Evolutionary conservation across 2,329 filamentous ascomycete species (phyloP).

Genomic region (Didymella exigua): DNA sequence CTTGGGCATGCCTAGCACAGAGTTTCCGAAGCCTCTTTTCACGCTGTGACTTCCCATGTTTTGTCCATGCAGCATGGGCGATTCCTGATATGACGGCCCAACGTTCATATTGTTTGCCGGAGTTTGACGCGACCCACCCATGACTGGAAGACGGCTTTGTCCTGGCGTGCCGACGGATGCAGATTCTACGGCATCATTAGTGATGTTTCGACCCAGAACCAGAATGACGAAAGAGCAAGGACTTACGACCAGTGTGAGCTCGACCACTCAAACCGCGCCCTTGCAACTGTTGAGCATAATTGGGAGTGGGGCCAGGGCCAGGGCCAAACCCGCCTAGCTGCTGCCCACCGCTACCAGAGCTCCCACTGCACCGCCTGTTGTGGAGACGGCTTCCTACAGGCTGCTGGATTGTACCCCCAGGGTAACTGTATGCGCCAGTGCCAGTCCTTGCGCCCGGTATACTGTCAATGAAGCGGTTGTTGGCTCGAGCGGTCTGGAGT

Average conservation of each 20-base stretch:
- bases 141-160: slow-evolving; percentile 38
- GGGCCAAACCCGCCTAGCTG: slow-evolving; percentile 28
- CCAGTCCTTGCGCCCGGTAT: slow-evolving; percentile 39
- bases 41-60: slow-evolving; percentile 32
- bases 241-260: slow-evolving; percentile 32
- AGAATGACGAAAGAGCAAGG: neutral
- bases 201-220: neutral
- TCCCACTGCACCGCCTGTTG: slow-evolving; percentile 30
- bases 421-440: slow-evolving; percentile 30
- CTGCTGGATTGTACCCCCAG: slow-evolving; percentile 24
- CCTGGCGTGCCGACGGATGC: slow-evolving; percentile 34
- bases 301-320: slow-evolving; percentile 16
- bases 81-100: slow-evolving; percentile 34
- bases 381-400: slow-evolving; percentile 20
- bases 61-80: slow-evolving; percentile 42
- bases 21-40: slow-evolving; percentile 26
- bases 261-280: slow-evolving; percentile 21
- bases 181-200: slow-evolving; percentile 26
- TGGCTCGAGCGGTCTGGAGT: slow-evolving; percentile 29
- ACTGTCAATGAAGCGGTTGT: slow-evolving; percentile 39
- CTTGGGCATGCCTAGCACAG: slow-evolving; percentile 37
- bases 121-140: slow-evolving; percentile 35
- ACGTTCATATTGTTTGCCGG: slow-evolving; percentile 24
- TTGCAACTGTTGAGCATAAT: slow-evolving; percentile 31
- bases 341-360: slow-evolving; percentile 33